Conservation (phyloP, 2,329 filamentous ascomycete species). For the Talaromyces marneffei region DNA sequence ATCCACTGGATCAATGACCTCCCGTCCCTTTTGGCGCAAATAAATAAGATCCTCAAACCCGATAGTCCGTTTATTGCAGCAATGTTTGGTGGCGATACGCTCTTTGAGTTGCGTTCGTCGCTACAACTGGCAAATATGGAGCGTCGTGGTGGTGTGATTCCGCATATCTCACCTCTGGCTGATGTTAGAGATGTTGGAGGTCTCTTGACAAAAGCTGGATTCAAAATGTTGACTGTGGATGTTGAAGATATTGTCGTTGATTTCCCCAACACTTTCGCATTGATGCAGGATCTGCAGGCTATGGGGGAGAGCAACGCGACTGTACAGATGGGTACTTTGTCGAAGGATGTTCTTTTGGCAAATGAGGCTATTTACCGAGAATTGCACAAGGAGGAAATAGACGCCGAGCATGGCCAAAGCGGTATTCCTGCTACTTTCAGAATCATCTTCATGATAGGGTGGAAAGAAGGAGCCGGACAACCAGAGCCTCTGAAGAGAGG, state of each 20-base stretch:
- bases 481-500: conserved; percentile 74
- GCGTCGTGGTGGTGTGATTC: conserved; percentile 81
- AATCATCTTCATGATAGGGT: conserved; percentile 98
- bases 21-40: conserved; percentile 73
- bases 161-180: conserved; percentile 83
- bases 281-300: conserved; percentile 90
- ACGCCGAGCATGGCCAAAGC: conserved; percentile 40
- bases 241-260: conserved; percentile 96
- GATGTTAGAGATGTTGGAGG: conserved; percentile 90
- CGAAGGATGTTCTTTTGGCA: conserved; percentile 77
- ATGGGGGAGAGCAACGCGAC: conserved; percentile 96
- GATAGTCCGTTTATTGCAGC: conserved; percentile 89
- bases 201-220: conserved; percentile 76
- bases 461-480: conserved; percentile 80
- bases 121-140: conserved; percentile 90
- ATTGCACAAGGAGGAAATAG: conserved; percentile 68
- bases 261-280: conserved; percentile 79
- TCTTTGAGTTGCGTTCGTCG: conserved; percentile 89
- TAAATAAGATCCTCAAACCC: conserved; percentile 81
- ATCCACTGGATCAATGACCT: conserved; percentile 98
- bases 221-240: conserved; percentile 93
- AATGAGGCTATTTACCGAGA: conserved; percentile 82
- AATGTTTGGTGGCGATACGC: conserved; percentile 91
- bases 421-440: conserved; percentile 83
- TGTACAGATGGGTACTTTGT: conserved; percentile 69